Evolutionary conservation across 768 basidiomycete species (phyloP), one percentile per base, ranked within the genome.

Genomic region (Lactarius pseudohatsudake): DNA sequence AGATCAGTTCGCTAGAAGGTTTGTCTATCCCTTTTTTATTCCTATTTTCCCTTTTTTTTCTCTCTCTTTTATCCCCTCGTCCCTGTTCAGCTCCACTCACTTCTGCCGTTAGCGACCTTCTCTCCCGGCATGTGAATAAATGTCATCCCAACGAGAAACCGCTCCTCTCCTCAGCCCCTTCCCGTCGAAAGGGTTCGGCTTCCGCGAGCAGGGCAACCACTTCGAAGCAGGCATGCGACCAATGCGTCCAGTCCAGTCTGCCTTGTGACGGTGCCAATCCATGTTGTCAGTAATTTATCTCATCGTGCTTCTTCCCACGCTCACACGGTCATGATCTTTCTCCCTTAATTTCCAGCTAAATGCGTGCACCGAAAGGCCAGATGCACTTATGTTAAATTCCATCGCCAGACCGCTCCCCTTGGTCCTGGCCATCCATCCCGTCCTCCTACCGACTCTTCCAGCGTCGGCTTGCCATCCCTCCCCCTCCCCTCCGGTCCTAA

Each of bases 1-100:
- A 43, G 92, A 94, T 79, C 91, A 93, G 77, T 94, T 94, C 74
- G 92, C 92, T 2, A 78, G 92, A 74, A 92, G 91, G 91, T 89
- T 56, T 13, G 75, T 75, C 60, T 64, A 9, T n/a, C 16, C n/a
- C 22, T 26, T 11, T 34, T 15, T 59, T n/a, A 9, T 54, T 20
- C 16, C 15, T 26, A 20, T 32, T 26, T 13, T 32, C 30, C 2
- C 16, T 41, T 45, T 34, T 41, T 50, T n/a, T 53, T 28, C 57
- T 53, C 45, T 22, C 28, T 68, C 59, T 32, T 50, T 28, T 59
- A 53, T 53, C 64, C 64, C 53, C 15, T 43, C 47, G 40, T 26
- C n/a, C 15, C 50, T 22, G 26, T 26, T 13, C 28, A n/a, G 4
- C 36, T 59, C 50, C 53, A 54, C 40, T 40, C 20, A 28, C 18